A percentile compares a stretch with the other conserved stretches of the same genome.
These are phyloP conservation scores for Pseudogymnoascus sp. DNA, from an alignment of 2,329 filamentous ascomycete genomes.

Conservation along the genomic window DNA sequence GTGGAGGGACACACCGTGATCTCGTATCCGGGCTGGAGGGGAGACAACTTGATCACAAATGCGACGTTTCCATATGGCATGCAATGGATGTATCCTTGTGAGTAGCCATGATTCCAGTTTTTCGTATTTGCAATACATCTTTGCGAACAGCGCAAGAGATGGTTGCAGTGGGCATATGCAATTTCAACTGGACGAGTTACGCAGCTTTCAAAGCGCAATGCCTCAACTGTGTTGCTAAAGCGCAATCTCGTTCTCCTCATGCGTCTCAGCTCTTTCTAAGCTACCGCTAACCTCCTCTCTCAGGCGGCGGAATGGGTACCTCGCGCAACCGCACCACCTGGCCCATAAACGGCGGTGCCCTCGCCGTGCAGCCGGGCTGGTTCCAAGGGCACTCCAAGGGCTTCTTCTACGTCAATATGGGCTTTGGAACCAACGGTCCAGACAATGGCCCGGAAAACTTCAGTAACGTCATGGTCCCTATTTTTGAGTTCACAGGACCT, in stretches of 20 bases:
- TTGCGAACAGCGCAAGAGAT: neutral
- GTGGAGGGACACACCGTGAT: constrained; percentile 34
- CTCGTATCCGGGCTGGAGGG: constrained; percentile 32
- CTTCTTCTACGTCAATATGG: constrained; percentile 84
- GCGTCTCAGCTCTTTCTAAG: neutral
- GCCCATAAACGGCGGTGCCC: constrained; percentile 78
- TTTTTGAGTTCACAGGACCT: constrained; percentile 78
- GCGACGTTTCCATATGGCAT: constrained; percentile 29
- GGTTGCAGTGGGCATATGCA: neutral
- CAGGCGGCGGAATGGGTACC: constrained; percentile 74
- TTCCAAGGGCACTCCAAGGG: constrained; percentile 80
- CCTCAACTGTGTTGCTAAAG: neutral
- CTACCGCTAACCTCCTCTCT: constrained; percentile 9
- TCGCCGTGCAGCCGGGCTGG: constrained; percentile 91
- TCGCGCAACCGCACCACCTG: constrained; percentile 83
- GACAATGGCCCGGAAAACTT: constrained; percentile 65
- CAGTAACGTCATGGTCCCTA: constrained; percentile 70
- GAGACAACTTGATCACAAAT: constrained; percentile 31
- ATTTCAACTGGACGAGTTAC: neutral
- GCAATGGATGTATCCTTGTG: constrained; percentile 32
- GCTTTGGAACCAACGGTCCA: constrained; percentile 62
- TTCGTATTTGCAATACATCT: neutral
- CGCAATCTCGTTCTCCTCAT: neutral
- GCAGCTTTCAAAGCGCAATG: neutral
- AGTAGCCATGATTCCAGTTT: constrained; percentile 16